Base-by-base conservation (phyloP, 768 basidiomycete species). In the Tricholomella constricta region DNA sequence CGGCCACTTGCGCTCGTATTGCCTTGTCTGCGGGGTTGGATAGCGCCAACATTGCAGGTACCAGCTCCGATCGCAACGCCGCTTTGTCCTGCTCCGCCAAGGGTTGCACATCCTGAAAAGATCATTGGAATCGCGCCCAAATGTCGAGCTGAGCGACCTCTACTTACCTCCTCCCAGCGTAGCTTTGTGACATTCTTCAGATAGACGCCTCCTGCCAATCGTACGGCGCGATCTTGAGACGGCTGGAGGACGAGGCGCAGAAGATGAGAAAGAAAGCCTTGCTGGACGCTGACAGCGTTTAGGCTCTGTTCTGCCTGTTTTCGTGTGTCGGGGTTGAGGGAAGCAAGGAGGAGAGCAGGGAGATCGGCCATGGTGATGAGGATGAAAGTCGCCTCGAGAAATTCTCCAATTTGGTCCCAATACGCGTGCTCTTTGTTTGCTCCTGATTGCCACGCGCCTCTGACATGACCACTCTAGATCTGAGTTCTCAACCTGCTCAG, bases 111-210 rank as follows among this genome's bases (percentile, higher is more conserved):
- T 91, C 89, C 86, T 90, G 58, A 14, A 68, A 52, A 32, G 58
- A 58, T 27, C 37, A 1, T 9, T 23, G 45, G 4, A 32, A 45
- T 36, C 32, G 31, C 19, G 38, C 20, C 27, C 38, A 17, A 38
- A 14, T 15, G 45, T 11, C n/a, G 17, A 20, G 36, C 36, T 48
- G 27, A 23, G 6, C 6, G 20, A 20, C 26, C 27, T 4, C 12
- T 2, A 73, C 81, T 23, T 40, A 91, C 94, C 78, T 94, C 92
- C 37, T 86, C 87, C 94, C 95, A 98, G 72, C 87, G 80, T 23
- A 82, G 77, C 68, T 90, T 94, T 53, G 94, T 81, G 40, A 88
- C 79, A 66, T 98, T 97, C 76, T 98, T 98, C 59, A 97, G 85
- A 72, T 90, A 94, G 29, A 98, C 86, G 46, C 89, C 88, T 2